These are phyloP conservation scores for Phytopythium vexans DNA, from an alignment of 352 stramenopile species.

Conservation along the genomic window DNA sequence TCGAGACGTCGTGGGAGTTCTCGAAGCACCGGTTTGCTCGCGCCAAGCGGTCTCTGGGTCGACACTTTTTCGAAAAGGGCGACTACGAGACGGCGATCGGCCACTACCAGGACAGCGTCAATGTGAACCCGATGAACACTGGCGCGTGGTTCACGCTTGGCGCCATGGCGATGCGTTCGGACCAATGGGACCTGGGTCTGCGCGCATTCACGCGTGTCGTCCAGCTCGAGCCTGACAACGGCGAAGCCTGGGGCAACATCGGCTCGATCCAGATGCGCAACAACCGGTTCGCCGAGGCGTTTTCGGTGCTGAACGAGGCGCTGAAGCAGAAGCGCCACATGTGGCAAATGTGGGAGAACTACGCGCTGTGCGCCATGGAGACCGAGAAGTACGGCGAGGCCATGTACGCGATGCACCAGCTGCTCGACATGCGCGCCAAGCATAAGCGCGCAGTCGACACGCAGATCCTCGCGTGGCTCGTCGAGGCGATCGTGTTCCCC, in stretches of 20 bases:
- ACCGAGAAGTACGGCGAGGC: slow-evolving; percentile 67
- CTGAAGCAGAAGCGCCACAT: slow-evolving; percentile 90
- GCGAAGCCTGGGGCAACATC: slow-evolving; percentile 95
- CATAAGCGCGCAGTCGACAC: slow-evolving; percentile 75
- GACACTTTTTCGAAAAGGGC: slow-evolving; percentile 86
- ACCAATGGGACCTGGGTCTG: slow-evolving; percentile 86
- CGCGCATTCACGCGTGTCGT: slow-evolving; percentile 91
- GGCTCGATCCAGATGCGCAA: slow-evolving; percentile 91
- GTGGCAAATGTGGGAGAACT: slow-evolving; percentile 95
- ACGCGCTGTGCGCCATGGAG: slow-evolving; percentile 74
- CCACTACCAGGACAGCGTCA: slow-evolving; percentile 82
- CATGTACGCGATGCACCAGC: slow-evolving; percentile 83
- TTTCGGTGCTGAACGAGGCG: slow-evolving; percentile 79
- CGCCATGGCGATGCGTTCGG: slow-evolving; percentile 85
- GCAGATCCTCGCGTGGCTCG: slow-evolving; percentile 78
- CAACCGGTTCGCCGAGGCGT: slow-evolving; percentile 71
- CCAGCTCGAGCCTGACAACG: slow-evolving; percentile 93
- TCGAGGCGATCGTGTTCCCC: slow-evolving; percentile 74
- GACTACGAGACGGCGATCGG: slow-evolving; percentile 71
- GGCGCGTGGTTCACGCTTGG: slow-evolving; percentile 93
- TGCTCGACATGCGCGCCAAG: slow-evolving; percentile 76
- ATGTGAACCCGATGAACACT: slow-evolving; percentile 89
- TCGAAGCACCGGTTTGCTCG: slow-evolving; percentile 90
- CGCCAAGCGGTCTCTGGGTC: slow-evolving; percentile 89
- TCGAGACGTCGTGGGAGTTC: slow-evolving; percentile 90